These are phyloP conservation scores for Clonostachys rosea DNA, from an alignment of 2,329 filamentous ascomycete species.

Conservation along the genomic window DNA sequence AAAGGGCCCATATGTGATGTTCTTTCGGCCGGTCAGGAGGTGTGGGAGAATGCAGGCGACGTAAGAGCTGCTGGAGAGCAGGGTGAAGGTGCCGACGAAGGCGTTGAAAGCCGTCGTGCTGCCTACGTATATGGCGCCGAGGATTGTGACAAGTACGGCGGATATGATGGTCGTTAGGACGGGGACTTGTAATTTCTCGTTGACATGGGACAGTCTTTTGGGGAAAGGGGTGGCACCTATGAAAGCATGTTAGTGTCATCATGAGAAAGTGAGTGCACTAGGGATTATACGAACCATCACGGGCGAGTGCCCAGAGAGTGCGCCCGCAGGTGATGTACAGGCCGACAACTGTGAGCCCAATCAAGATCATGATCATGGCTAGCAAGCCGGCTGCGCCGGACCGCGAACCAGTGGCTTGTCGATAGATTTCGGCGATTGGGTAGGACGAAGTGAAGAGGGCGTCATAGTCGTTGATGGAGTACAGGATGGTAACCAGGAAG, in stretches of 20 bases:
- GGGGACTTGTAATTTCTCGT: conserved; percentile 23
- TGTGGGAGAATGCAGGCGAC: conserved; percentile 59
- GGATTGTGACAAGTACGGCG: conserved; percentile 36
- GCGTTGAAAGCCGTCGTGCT: conserved; percentile 63
- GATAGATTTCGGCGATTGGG: conserved; percentile 64
- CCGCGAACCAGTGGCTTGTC: conserved; percentile 47
- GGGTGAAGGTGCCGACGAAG: conserved; percentile 48
- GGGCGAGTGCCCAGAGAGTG: conserved; percentile 32
- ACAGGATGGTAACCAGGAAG: conserved; percentile 50
- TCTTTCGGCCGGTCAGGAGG: conserved; percentile 32
- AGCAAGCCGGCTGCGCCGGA: conserved; percentile 47
- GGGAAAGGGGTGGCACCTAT: conserved; percentile 22
- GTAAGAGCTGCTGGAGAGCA: conserved; percentile 36
- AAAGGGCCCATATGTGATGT: conserved; percentile 49
- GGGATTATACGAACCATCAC: conserved; percentile 20
- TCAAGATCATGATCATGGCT: conserved; percentile 28
- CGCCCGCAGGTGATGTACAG: conserved; percentile 31
- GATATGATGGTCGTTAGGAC: conserved; percentile 44
- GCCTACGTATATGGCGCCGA: conserved; percentile 64
- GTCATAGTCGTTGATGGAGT: conserved; percentile 52
- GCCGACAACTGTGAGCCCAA: conserved; percentile 25
- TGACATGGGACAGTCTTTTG: conserved; percentile 16
- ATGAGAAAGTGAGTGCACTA: no score
- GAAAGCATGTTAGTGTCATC: no score
- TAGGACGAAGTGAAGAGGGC: conserved; percentile 44